Evolutionary conservation across 108 stramenopile genomes (phyloP), one percentile per base, ranked within the genome.

Genomic region (Fragilariopsis cylindrus): DNA sequence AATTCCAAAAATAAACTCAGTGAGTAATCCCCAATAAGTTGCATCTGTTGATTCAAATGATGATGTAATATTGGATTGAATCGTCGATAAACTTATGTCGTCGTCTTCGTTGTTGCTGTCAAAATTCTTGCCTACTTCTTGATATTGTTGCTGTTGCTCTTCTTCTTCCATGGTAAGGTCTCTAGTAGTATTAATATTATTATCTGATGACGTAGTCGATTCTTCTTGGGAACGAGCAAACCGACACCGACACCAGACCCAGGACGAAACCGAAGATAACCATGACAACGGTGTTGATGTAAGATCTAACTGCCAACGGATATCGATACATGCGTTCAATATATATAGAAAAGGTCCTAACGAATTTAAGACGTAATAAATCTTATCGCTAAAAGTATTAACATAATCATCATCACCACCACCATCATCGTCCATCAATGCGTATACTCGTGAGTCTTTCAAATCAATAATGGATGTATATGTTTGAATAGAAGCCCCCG

Each of bases 391-490:
- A 41, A n/a, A 9, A 4, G 62, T 63, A 9, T 7, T 5, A 0
- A 45, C 62, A 40, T 63, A 63, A 63, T 63, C 62, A 44, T 63
- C 62, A n/a, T 57, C 57, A 43, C 45, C 62, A 21, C 42, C 9
- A 45, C 42, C 43, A 43, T 63, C 62, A 7, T 43, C 40, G 43
- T 43, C 62, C 11, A 43, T 3, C 62, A 12, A 45, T 40, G 3
- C 21, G 7, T 63, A 9, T 21, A 0, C 0, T 63, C n/a, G 43
- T 41, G 62, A 12, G 19, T n/a, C 16, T 44, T 41, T 63, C 42
- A 63, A 43, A 45, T 45, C 40, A 13, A 45, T 44, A 4, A 45
- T n/a, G 9, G 5, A 41, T 4, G 62, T 63, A 40, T 43, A 63
- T 43, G 62, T 63, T 44, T 63, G 62, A n/a, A 63, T 63, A 44